Base-by-base conservation (phyloP, 2,329 filamentous ascomycete species). In the Xylaria sp. region DNA sequence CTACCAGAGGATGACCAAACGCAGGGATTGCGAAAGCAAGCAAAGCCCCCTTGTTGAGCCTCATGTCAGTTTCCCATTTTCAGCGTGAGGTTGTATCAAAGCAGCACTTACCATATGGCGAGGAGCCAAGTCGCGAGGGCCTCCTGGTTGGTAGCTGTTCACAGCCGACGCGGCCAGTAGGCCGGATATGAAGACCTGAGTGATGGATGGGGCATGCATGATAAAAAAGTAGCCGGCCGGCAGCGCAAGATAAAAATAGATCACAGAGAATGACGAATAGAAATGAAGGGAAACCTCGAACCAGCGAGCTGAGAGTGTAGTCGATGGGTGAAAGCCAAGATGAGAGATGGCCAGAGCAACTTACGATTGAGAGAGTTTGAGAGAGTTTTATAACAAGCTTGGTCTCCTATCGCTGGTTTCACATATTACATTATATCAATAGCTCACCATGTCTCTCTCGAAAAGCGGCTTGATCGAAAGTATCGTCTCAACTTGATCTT, bases 181-280 rank as follows among this genome's bases (percentile, higher is more conserved):
- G 72, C 77, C 75, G 59, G 77, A 73, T 52, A 78, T 65, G 66
- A 76, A 72, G 59, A 79, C 69, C 70, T 78, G 75, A 51, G 75
- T 70, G 60, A 80, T 57, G 13, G 78, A 77, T 70, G 74, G 75
- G 66, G 76, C 72, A 72, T 79, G 74, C 78, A 78, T 79, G 4
- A 71, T 78, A 74, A 73, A 41, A 66, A 71, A 71, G 44, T 70
- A 70, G 74, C 75, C 78, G 75, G 65, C 77, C 76, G 72, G 78
- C 75, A 80, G 77, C 76, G 76, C 71, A 70, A 73, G 71, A 58
- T 58, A 66, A 37, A 55, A 55, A 66, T 37, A n/a, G 23, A 64
- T 70, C 54, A 66, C 65, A 69, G 54, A 55, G 68, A 69, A 64
- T 64, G 52, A 63, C 32, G 59, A 63, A 39, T 48, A 5, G 59